Conservation (phyloP, 192 early-diverging fungal genomes). For the Haplosporangium gracile region DNA sequence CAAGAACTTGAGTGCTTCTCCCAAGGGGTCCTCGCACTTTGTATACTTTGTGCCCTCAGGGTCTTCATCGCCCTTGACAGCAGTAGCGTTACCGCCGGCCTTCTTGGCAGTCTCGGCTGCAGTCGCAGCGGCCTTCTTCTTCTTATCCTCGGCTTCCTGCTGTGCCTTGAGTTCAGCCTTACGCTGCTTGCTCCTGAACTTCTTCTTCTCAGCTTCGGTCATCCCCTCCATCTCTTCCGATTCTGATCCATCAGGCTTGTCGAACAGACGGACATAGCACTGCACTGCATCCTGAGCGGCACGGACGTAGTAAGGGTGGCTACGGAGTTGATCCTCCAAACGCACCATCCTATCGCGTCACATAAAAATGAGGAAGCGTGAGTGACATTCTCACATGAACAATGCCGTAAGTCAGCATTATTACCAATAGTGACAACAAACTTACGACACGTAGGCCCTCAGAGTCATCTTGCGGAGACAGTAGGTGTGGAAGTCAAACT, state of each 20-base stretch:
- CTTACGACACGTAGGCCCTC: slow-evolving; percentile 81
- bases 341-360: slow-evolving; percentile 64
- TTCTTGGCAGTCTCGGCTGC: slow-evolving; percentile 60
- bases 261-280: slow-evolving; percentile 25
- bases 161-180: slow-evolving; percentile 77
- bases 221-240: slow-evolving; percentile 56
- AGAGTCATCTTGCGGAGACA: slow-evolving; percentile 89
- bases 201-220: slow-evolving; percentile 79
- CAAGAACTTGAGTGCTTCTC: slow-evolving; percentile 80
- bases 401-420: too few relatives aligned
- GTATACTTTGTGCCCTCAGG: slow-evolving; percentile 76
- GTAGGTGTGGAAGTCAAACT: slow-evolving; percentile 97
- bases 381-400: not conserved
- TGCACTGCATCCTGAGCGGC: slow-evolving; percentile 82
- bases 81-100: slow-evolving; percentile 12
- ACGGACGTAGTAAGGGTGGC: slow-evolving; percentile 75
- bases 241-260: slow-evolving; percentile 49
- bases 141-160: slow-evolving; percentile 60
- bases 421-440: not conserved
- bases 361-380: not conserved
- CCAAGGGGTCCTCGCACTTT: slow-evolving; percentile 73
- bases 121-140: slow-evolving; percentile 26
- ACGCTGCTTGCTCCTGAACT: slow-evolving; percentile 77
- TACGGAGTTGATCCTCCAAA: slow-evolving; percentile 79
- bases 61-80: slow-evolving; percentile 69